Evolutionary conservation across 169 alveolate species (phyloP).

Genomic region (Plasmodium falciparum): DNA sequence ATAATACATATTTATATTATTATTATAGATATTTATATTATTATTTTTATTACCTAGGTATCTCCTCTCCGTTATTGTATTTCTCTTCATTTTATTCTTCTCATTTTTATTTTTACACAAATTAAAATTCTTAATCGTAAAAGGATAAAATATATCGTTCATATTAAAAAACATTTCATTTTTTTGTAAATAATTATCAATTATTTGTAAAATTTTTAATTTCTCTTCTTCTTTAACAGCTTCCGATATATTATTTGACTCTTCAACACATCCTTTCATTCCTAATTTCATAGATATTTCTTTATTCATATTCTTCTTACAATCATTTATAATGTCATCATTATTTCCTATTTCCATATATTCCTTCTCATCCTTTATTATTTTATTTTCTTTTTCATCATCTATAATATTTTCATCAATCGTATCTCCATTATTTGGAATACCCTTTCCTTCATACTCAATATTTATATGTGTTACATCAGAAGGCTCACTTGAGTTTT

Average conservation of each 20-base stretch:
- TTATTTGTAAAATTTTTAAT: slow-evolving; percentile 23
- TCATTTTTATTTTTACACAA: slow-evolving; percentile 29
- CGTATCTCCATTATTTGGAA: not conserved
- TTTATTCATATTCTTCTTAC: not conserved
- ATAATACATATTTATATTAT: too few species aligned
- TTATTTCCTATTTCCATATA: not conserved
- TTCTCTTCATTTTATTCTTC: slow-evolving; percentile 25
- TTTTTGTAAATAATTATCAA: slow-evolving; percentile 20
- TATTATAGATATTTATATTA: too few species aligned
- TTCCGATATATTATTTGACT: not conserved
- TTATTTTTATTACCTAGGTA: too few species aligned
- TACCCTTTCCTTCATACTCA: not conserved
- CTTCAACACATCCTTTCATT: not conserved
- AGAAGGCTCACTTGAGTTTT: not conserved
- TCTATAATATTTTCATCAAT: not conserved
- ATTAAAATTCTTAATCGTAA: slow-evolving; percentile 17
- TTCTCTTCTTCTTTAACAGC: slow-evolving; percentile 19
- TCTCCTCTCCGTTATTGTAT: not conserved
- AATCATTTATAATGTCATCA: not conserved
- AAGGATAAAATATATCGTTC: slow-evolving; percentile 69
- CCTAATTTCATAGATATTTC: not conserved
- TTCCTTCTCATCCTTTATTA: not conserved
- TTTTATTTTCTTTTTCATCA: not conserved
- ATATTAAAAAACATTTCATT: slow-evolving; percentile 23
- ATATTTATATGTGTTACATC: not conserved